phyloP scores from a whole-genome alignment of 345 rosid species.

The Carallia pectinifolia region DNA sequence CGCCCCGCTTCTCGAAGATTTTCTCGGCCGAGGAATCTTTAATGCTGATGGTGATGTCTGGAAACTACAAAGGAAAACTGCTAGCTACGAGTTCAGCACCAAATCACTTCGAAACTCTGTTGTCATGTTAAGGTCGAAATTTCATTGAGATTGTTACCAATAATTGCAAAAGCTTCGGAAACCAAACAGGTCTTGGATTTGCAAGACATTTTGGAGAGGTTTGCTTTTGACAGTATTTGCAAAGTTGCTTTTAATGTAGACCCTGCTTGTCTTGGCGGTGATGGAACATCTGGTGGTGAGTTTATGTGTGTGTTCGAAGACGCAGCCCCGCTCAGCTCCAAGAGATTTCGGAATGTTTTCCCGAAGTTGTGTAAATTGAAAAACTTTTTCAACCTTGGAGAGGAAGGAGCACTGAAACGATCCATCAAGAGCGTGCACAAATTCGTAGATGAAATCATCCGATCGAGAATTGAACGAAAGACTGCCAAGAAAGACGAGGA shows the following conservation, averaged over 20 bases:
- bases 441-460: slow-evolving; percentile 17
- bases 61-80: slow-evolving; percentile 42
- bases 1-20: slow-evolving; percentile 29
- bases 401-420: slow-evolving; percentile 2
- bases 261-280: slow-evolving; percentile 15
- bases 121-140: slow-evolving; percentile 34
- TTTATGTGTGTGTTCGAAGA: slow-evolving; percentile 31
- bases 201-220: slow-evolving; percentile 21
- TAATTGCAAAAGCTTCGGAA: slow-evolving; percentile 17
- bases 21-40: slow-evolving; percentile 49
- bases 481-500: neutral
- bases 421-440: slow-evolving; percentile 16
- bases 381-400: slow-evolving; percentile 8
- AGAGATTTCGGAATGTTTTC: slow-evolving; percentile 19
- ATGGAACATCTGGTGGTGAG: slow-evolving; percentile 7
- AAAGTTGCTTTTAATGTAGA: slow-evolving; percentile 27
- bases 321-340: slow-evolving; percentile 21
- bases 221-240: slow-evolving; percentile 33
- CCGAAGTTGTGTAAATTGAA: slow-evolving; percentile 5
- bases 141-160: slow-evolving; percentile 28
- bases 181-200: slow-evolving; percentile 24
- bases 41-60: slow-evolving; percentile 44
- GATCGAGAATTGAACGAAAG: slow-evolving; percentile 3
- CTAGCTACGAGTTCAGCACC: slow-evolving; percentile 47
- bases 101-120: slow-evolving; percentile 37